These are phyloP conservation scores for Mucor racemosus DNA, from an alignment of 371 early-diverging fungal species.

Conservation along the genomic window DNA sequence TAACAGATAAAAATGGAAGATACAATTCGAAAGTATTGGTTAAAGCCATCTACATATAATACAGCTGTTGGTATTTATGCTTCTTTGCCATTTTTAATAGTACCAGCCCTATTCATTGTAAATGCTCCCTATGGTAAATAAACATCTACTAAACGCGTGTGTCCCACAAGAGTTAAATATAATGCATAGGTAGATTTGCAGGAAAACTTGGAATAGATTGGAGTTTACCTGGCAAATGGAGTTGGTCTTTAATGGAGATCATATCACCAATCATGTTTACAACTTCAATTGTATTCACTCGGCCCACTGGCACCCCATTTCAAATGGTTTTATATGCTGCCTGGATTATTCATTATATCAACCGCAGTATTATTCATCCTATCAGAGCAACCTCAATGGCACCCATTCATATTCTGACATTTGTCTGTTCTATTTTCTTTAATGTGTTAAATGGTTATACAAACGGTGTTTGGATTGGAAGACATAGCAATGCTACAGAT, in stretches of 20 bases:
- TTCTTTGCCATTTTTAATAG: slow-evolving; percentile 23
- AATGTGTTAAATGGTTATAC: slow-evolving; percentile 68
- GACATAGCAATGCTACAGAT: slow-evolving; percentile 7
- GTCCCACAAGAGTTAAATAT: not conserved
- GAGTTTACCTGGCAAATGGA: slow-evolving; percentile 38
- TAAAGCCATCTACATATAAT: slow-evolving; percentile 22
- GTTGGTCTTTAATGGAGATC: slow-evolving; percentile 50
- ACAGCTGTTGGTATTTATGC: slow-evolving; percentile 25
- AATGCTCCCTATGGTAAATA: slow-evolving; percentile 38
- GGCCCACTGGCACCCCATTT: slow-evolving; percentile 28
- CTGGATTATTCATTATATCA: slow-evolving; percentile 64
- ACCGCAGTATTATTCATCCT: slow-evolving; percentile 64
- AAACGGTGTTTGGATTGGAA: slow-evolving; percentile 61
- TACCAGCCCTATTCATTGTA: slow-evolving; percentile 15
- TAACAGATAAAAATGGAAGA: slow-evolving; percentile 10
- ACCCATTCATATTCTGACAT: slow-evolving; percentile 44
- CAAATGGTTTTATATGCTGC: slow-evolving; percentile 35
- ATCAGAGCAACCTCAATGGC: slow-evolving; percentile 55
- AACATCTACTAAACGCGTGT: not conserved
- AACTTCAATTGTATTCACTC: slow-evolving; percentile 19
- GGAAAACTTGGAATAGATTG: slow-evolving; percentile 32
- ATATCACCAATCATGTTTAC: slow-evolving; percentile 41
- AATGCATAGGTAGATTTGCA: slow-evolving; percentile 29
- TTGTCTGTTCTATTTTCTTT: slow-evolving; percentile 35
- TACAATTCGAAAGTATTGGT: slow-evolving; percentile 14